Percentiles rank a stretch among this genome's conserved stretches.
Conservation (phyloP, 2,329 filamentous ascomycete species). For the Macroventuria anomochaeta region DNA sequence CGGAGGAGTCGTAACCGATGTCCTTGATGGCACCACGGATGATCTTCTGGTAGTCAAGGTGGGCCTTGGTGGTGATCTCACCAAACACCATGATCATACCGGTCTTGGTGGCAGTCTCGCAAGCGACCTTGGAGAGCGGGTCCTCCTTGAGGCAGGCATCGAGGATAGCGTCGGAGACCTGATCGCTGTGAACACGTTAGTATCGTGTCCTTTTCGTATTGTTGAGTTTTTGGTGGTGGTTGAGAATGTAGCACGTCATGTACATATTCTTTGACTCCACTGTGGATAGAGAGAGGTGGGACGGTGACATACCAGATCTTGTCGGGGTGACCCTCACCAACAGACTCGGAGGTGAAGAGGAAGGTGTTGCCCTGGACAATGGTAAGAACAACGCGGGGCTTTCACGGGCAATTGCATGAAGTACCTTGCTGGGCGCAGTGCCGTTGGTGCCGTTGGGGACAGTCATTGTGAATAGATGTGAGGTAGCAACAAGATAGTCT, state of each 20-base stretch:
- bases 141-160: conserved; percentile 96
- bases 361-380: conserved; percentile 45
- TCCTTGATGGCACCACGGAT: conserved; percentile 95
- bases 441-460: conserved; percentile 34
- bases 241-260: conserved; percentile 13
- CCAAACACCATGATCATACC: conserved; percentile 88
- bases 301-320: conserved; percentile 75
- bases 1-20: conserved; percentile 96
- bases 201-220: background rate
- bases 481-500: conserved; percentile 38
- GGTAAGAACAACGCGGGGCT: conserved; percentile 24
- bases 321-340: conserved; percentile 74
- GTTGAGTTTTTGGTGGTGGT: conserved; percentile 8
- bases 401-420: conserved; percentile 1
- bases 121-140: conserved; percentile 96
- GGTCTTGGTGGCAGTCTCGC: conserved; percentile 99
- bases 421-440: conserved; percentile 36
- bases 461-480: conserved; percentile 30
- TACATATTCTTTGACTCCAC: background rate
- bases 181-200: conserved; percentile 66
- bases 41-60: conserved; percentile 96
- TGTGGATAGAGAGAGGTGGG: background rate
- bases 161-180: conserved; percentile 97
- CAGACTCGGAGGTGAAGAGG: conserved; percentile 60
- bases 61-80: conserved; percentile 97